Conservation (phyloP, 192 early-diverging fungal species). For the Coemansia sp. region DNA sequence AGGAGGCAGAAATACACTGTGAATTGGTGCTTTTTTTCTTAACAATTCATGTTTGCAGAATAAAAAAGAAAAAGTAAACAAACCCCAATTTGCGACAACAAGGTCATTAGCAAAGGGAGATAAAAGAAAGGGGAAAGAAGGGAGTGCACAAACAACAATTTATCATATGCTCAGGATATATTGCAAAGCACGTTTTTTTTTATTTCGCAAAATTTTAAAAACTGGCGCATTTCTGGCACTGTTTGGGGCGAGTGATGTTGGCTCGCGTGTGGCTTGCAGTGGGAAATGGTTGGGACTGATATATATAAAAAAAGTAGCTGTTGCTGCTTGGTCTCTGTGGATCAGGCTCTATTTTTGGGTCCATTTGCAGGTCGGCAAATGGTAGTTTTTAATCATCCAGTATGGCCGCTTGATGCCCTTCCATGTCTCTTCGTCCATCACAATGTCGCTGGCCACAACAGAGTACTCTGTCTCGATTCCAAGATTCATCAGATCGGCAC, state of each 20-base stretch:
- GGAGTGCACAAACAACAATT: background rate
- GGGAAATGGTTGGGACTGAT: too few species aligned
- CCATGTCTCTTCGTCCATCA: slow-evolving; percentile 84
- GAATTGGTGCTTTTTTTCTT: background rate
- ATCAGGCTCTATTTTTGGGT: background rate
- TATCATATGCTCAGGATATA: background rate
- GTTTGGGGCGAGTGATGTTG: too few species aligned
- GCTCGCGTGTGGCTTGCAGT: too few species aligned
- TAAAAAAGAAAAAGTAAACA: background rate
- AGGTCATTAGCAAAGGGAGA: background rate
- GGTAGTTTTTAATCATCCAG: slow-evolving; percentile 58
- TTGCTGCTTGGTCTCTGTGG: background rate
- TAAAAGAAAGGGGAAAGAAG: background rate
- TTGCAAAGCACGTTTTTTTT: background rate
- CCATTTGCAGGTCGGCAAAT: slow-evolving; percentile 55
- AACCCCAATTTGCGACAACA: background rate
- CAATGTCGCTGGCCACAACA: slow-evolving; percentile 71
- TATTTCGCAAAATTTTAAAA: too few species aligned
- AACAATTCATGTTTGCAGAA: background rate
- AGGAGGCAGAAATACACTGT: background rate
- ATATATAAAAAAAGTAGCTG: background rate
- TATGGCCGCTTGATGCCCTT: slow-evolving; percentile 76
- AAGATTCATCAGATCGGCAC: slow-evolving; percentile 77
- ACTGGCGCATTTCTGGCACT: too few species aligned
- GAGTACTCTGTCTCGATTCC: slow-evolving; percentile 77